A percentile compares a stretch with the other conserved stretches of the same genome.
phyloP scores from a whole-genome alignment of 331 rosid genomes.

The Spiraea crenata region DNA sequence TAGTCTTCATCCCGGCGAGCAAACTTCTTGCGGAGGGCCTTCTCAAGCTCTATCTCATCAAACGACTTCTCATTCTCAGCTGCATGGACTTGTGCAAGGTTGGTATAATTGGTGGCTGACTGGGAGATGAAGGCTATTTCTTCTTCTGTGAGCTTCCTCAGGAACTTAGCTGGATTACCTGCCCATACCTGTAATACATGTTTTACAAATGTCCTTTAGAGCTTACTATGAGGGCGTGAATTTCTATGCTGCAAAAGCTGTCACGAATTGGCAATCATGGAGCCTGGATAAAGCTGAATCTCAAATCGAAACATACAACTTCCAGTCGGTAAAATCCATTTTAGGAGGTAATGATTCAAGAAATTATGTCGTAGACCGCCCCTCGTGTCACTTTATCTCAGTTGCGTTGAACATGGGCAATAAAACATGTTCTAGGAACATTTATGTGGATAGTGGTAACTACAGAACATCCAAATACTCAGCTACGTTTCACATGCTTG shows the following conservation, averaged over 20 bases:
- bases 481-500: neutral
- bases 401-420: neutral
- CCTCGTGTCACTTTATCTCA: neutral
- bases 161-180: constrained; percentile 78
- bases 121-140: constrained; percentile 69
- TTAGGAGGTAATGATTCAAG: too few relatives aligned
- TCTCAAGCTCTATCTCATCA: constrained; percentile 85
- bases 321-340: neutral
- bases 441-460: neutral
- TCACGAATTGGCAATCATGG: too few relatives aligned
- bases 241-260: too few relatives aligned
- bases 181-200: constrained; percentile 64
- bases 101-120: constrained; percentile 68
- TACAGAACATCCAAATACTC: neutral
- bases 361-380: too few relatives aligned
- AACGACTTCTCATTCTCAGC: constrained; percentile 71
- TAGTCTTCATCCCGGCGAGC: constrained; percentile 80
- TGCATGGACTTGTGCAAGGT: constrained; percentile 86
- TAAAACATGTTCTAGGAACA: neutral
- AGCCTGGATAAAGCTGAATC: neutral
- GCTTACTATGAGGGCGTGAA: neutral
- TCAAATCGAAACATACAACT: neutral
- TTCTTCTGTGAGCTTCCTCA: constrained; percentile 71
- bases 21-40: constrained; percentile 80
- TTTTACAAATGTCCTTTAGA: constrained; percentile 6